Evolutionary conservation across 768 basidiomycete species (phyloP).

Genomic region (Tremella mesenterica): DNA sequence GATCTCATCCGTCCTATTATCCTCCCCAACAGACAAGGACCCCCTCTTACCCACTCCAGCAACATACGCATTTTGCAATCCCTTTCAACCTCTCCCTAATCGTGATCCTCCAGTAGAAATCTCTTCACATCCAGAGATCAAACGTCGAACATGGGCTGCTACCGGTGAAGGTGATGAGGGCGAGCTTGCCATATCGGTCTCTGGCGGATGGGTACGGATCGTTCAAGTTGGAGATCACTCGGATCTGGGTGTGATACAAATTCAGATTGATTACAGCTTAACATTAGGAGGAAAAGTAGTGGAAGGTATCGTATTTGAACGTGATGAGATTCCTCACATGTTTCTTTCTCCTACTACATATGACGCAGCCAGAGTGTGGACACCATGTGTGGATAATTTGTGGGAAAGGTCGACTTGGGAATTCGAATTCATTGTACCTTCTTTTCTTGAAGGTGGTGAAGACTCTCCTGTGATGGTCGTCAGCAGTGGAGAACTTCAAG

Average conservation of each 20-base stretch:
- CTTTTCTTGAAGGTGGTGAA: constrained; percentile 43
- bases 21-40: constrained; percentile 22
- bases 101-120: constrained; percentile 59
- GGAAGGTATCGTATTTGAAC: constrained; percentile 36
- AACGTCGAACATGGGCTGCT: constrained; percentile 82
- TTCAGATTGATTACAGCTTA: constrained; percentile 38
- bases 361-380: constrained; percentile 92
- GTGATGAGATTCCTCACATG: constrained; percentile 74
- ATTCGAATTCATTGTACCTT: constrained; percentile 86
- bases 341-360: constrained; percentile 80
- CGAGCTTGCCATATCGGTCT: constrained; percentile 81
- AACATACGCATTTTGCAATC: constrained; percentile 26
- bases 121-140: constrained; percentile 83
- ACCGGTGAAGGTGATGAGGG: constrained; percentile 88
- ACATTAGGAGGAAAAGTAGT: constrained; percentile 46
- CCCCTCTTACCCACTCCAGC: constrained; percentile 32
- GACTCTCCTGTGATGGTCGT: constrained; percentile 72
- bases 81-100: constrained; percentile 58
- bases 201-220: constrained; percentile 43
- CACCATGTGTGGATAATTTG: constrained; percentile 88
- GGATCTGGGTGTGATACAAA: constrained; percentile 38
- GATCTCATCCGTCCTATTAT: constrained; percentile 32
- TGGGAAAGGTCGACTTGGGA: constrained; percentile 99
- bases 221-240: constrained; percentile 52
- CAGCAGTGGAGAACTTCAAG: constrained; percentile 87